Evolutionary conservation across 768 basidiomycete genomes (phyloP).

Genomic region (Cytidiella melzeri): DNA sequence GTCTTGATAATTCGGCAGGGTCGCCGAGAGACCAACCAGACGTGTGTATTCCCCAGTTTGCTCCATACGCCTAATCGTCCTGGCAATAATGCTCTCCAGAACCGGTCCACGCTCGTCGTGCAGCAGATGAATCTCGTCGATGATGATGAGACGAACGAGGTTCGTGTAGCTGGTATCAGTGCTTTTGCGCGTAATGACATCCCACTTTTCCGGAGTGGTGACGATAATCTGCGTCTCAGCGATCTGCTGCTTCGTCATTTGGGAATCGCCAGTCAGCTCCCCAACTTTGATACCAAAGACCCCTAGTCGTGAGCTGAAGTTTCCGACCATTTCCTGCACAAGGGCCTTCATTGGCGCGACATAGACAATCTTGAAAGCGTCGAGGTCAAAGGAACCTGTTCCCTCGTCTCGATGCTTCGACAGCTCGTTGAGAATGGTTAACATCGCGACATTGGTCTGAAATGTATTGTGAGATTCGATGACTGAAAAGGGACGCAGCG

Average conservation of each 20-base stretch:
- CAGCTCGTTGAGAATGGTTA: conserved; percentile 89
- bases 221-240: conserved; percentile 97
- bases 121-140: conserved; percentile 95
- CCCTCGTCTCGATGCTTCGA: conserved; percentile 79
- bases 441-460: conserved; percentile 96
- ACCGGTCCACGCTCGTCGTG: conserved; percentile 99
- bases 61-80: conserved; percentile 91
- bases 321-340: conserved; percentile 98
- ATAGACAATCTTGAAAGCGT: conserved; percentile 94
- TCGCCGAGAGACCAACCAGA: conserved; percentile 92
- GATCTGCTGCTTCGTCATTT: conserved; percentile 98
- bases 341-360: conserved; percentile 99
- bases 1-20: conserved; percentile 97
- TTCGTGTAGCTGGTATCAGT: conserved; percentile 97
- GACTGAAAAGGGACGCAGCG: neutral
- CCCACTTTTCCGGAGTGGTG: conserved; percentile 99
- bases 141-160: conserved; percentile 91
- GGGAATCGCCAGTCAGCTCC: conserved; percentile 94
- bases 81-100: conserved; percentile 81
- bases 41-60: conserved; percentile 91
- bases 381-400: conserved; percentile 76
- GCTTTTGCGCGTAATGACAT: conserved; percentile 97
- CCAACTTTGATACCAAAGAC: conserved; percentile 78
- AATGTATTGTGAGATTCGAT: conserved; percentile 3
- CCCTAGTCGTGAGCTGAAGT: conserved; percentile 74